Base-by-base conservation (phyloP, 306 rosid genomes). In the Citrullus mucosospermus region DNA sequence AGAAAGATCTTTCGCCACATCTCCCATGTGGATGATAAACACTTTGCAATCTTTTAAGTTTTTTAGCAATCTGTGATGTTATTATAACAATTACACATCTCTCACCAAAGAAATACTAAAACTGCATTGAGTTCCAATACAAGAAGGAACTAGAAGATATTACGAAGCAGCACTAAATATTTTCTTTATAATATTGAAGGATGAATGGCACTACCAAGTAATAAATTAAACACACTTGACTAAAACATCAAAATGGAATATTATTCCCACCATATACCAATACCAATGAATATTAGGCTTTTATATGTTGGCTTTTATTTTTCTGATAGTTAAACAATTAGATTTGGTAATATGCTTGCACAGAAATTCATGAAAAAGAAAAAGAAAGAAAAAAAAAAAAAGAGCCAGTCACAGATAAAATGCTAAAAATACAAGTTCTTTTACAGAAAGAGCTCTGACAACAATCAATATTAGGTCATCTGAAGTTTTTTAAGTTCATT, bases 1-100 rank as follows among this genome's bases (percentile, higher is more conserved):
- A 18, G 98, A 72, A 38, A 96, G 93, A 87, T 92, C 99, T 88
- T 92, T 92, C 6, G 91, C 93, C 56, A 91, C 97, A 48, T 96
- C 96, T 78, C 92, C 99, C 99, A 96, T 96, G 92, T 92, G 81
- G 76, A 61, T 16, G 44, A 28, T 32, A 51, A 30, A 73, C 44
- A 16, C 46, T 30, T 22, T 69, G 61, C 57, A 51, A 46, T 51
- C 46, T 73, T 28, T 51, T 18, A 73, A 51, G 43, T 51, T 73
- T 9, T 73, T 73, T 32, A 32, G 41, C 43, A 48, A 46, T 48
- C 76, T 71, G 76, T 4, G 16, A 32, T 32, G 46, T 51, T 71
- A 14, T 28, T 44, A 12, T 20, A 43, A 22, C 34, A 70, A 7
- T 48, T 15, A 48, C 25, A 43, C 14, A 48, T 71, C 76, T 13